Base-by-base conservation (phyloP, 139 green algal genomes). In the Volvox reticuliferus region DNA sequence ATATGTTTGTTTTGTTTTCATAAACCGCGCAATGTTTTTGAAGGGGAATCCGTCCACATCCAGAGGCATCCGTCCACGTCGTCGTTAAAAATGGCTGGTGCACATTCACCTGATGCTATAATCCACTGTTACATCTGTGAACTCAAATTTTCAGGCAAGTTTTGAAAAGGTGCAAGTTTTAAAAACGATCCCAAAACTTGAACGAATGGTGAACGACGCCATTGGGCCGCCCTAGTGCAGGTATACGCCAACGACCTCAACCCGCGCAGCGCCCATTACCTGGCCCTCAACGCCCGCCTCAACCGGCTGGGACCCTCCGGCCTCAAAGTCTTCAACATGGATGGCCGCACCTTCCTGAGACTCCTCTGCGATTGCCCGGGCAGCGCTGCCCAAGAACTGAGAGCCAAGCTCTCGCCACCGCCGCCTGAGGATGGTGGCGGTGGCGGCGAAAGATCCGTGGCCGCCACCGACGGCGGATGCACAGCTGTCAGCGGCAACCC, bases 191-290 rank as follows among this genome's bases (percentile, higher is more conserved):
- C n/a, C n/a, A n/a, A n/a, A n/a, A n/a, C n/a, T n/a, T n/a, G n/a
- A n/a, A n/a, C n/a, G n/a, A n/a, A n/a, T n/a, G n/a, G n/a, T n/a
- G 9, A 55, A 55, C 44, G 44, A 14, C 9, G 44, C 9, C 44
- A 55, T 55, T 55, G 5, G 5, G 44, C 9, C 44, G 44, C 73
- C 26, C 73, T 13, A 21, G 9, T 26, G 17, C 91, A 96, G 94
- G 98, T 99, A 36, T 97, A 96, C 90, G 98, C 98, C 19, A 99
- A 99, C 93, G 98, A 99, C 93, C 95, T 99, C 35, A 99, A 99
- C 90, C 98, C 98, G 0, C 75, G 93, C 55, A 98, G 95, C 84
- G 94, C 93, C 63, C 73, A 94, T 44, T 99, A 97, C 79, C 89
- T 99, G 26, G 82, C 78, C 0, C 65, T 92, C 44, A 99, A 99